A percentile compares a stretch with the other conserved stretches of the same genome.
Conservation (phyloP, 1,284 basidiomycete genomes). For the Sporisorium sorghi region DNA sequence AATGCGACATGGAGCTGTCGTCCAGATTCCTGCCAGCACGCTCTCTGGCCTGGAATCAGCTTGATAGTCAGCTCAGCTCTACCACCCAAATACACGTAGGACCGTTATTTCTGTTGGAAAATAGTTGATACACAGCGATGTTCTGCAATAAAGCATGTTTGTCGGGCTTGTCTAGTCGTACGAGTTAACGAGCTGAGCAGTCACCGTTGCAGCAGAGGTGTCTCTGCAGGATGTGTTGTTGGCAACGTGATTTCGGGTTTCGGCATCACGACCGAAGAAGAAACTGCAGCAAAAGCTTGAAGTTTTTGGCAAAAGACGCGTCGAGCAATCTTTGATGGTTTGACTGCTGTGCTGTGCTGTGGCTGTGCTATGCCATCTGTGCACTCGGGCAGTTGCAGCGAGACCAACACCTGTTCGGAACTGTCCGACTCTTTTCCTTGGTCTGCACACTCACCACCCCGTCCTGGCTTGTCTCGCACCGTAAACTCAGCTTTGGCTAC, state of each 20-base stretch:
- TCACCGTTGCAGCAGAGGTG: neutral
- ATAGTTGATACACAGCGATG: neutral
- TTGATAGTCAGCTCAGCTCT: neutral
- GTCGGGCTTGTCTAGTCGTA: neutral
- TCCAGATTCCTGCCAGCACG: constrained; percentile 3
- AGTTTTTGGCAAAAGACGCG: constrained; percentile 4
- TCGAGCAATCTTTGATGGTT: neutral
- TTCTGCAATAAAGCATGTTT: neutral
- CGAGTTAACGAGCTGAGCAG: neutral
- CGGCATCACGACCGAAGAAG: neutral
- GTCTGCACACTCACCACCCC: neutral
- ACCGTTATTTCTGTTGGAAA: too few species aligned
- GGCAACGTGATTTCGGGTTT: constrained; percentile 2
- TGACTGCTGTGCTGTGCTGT: neutral
- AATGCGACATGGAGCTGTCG: constrained; percentile 32
- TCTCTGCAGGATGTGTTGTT: neutral
- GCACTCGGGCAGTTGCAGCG: neutral
- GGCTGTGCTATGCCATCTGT: too few species aligned
- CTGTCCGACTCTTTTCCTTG: neutral
- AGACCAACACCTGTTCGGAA: constrained; percentile 10
- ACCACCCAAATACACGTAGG: neutral
- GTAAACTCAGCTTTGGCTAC: neutral
- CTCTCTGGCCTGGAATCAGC: constrained; percentile 10
- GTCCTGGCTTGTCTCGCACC: neutral
- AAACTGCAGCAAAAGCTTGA: neutral